Evolutionary conservation across 2,329 filamentous ascomycete species (phyloP).

Genomic region (Aspergillus floridensis): DNA sequence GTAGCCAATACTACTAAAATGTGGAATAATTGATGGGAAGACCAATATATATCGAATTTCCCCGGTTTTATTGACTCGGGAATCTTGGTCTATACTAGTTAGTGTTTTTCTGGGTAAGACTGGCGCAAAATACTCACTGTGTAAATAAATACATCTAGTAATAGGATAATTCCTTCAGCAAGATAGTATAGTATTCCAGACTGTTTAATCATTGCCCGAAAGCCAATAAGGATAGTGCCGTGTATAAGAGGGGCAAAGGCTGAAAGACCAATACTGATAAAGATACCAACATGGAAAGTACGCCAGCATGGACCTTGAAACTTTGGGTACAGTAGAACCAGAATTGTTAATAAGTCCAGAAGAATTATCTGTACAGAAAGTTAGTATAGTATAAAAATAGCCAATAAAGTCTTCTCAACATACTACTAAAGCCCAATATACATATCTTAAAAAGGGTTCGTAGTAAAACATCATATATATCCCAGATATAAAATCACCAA

Average conservation of each 20-base stretch:
- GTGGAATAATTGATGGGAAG: constrained; percentile 24
- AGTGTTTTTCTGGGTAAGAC: constrained; percentile 9
- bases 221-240: constrained; percentile 27
- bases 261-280: constrained; percentile 7
- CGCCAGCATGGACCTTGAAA: constrained; percentile 8
- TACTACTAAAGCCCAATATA: constrained; percentile 10
- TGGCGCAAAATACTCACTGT: constrained; percentile 21
- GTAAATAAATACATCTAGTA: constrained; percentile 27
- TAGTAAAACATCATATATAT: constrained; percentile 12
- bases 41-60: constrained; percentile 20
- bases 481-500: constrained; percentile 11
- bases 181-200: constrained; percentile 19
- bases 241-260: constrained; percentile 14
- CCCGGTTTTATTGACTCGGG: constrained; percentile 22
- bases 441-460: constrained; percentile 4
- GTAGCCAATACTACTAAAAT: constrained; percentile 23
- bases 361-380: constrained; percentile 5
- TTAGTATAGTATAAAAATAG: not conserved
- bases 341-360: constrained; percentile 1
- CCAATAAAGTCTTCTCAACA: not conserved
- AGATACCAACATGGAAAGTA: constrained; percentile 2
- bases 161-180: constrained; percentile 20
- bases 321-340: constrained; percentile 2
- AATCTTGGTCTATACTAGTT: constrained; percentile 15
- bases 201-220: constrained; percentile 27